Evolutionary conservation across 345 rosid species (phyloP), one percentile per base, ranked within the genome.

Genomic region (Melastoma malabathricum): DNA sequence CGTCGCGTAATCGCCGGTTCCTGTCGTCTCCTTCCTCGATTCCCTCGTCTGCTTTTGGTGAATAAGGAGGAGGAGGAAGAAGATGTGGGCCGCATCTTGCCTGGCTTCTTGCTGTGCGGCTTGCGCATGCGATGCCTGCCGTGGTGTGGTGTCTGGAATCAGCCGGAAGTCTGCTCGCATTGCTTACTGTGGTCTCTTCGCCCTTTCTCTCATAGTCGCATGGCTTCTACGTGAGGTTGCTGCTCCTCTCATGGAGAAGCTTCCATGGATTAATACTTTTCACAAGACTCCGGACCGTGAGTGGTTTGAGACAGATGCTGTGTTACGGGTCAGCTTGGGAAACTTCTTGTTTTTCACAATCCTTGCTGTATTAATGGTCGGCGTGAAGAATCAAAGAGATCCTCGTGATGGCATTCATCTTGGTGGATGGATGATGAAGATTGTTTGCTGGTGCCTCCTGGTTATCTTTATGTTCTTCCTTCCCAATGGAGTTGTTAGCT

Each of bases 361-460:
- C 68, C 68, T 93, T 2, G 77, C 97, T 0, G 17, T 76, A 52
- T 57, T 85, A 63, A 93, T 93, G 99, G 60, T 85, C 68, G 97
- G 99, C 51, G 97, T 93, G 46, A 93, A 80, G 62, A 83, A 55
- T 67, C 95, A 83, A 71, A 93, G 66, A 72, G 99, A 93, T 73
- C 97, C 97, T 57, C 95, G 99, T 59, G 99, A 93, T 55, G 68
- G 84, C 51, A 64, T 93, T 62, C 97, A 93, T 64, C 99, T 85
- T 48, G 99, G 99, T 60, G 97, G 99, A 52, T 93, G 99, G 99
- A 93, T 88, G 99, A 77, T 82, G 80, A 93, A 93, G 67, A 39
- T 93, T 7, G 78, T 93, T 52, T 74, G 72, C 59, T 93, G 97
- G 97, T 88, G 73, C 65, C 72, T 93, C 56, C 50, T 93, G 69